Conservation (phyloP, 2,329 filamentous ascomycete genomes). For the Ophiostoma ips region DNA sequence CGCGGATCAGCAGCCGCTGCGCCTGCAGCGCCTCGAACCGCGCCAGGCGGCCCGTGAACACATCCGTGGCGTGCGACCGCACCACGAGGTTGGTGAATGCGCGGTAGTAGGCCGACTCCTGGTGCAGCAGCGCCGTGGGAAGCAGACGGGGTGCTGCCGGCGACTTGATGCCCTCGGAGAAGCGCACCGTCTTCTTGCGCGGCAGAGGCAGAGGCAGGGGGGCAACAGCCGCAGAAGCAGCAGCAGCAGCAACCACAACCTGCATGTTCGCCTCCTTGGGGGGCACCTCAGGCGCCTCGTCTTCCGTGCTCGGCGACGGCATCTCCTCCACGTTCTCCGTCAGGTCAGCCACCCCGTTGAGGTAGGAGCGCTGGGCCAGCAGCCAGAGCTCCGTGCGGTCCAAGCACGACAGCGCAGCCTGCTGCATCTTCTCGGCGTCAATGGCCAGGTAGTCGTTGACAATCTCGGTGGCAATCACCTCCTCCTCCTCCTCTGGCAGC, state of each 20-base stretch:
- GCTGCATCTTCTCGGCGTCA: conserved; percentile 60
- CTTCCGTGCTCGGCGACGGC: conserved; percentile 15
- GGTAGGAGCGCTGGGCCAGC: conserved; percentile 63
- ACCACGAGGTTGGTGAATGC: conserved; percentile 67
- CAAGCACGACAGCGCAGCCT: conserved; percentile 56
- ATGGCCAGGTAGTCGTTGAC: conserved; percentile 58
- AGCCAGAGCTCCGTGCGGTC: conserved; percentile 83
- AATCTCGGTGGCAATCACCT: conserved; percentile 50
- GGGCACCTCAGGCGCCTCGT: conserved; percentile 11
- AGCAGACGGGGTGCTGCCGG: conserved; percentile 24
- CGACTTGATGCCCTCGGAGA: conserved; percentile 41
- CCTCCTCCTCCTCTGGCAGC: conserved; percentile 24
- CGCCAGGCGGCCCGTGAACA: conserved; percentile 70
- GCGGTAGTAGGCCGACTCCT: conserved; percentile 74
- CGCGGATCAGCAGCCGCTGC: conserved; percentile 58
- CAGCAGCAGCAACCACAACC: conserved; percentile 7
- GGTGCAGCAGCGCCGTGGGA: conserved; percentile 36
- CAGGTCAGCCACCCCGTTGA: conserved; percentile 51
- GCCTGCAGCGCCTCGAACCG: conserved; percentile 84
- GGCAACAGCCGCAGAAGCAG: too few species aligned
- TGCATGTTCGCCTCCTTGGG: conserved; percentile 18
- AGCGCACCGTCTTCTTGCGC: conserved; percentile 61
- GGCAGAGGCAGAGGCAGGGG: conserved; percentile 11
- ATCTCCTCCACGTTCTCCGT: conserved; percentile 18
- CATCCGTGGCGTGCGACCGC: conserved; percentile 52